Base-by-base conservation (phyloP, 2,329 filamentous ascomycete genomes). In the Claviceps pazoutovae region DNA sequence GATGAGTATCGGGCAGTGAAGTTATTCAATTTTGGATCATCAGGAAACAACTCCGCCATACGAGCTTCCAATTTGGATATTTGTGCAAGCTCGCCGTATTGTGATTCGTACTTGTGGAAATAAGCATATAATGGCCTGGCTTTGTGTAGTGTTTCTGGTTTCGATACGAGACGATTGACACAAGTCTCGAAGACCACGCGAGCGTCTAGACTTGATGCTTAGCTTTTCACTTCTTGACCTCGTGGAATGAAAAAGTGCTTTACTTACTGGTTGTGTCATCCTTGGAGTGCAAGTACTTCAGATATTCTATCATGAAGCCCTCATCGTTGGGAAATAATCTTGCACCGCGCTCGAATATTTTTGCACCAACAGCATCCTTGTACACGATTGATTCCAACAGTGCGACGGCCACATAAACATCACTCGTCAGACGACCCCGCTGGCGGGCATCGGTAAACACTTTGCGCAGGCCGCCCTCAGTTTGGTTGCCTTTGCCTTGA, bases 321-420 rank as follows among this genome's bases (percentile, higher is more conserved):
- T 95, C 90, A 61, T 97, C 91, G 48, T 94, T 88, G 0, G 91
- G 91, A 63, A 97, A 98, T 13, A 98, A 74, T 62, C 88, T 93
- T 56, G 91, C 83, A 19, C 93, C 93, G 46, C 91, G 85, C 64
- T 98, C 93, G 58, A 97, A 95, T 54, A 98, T 97, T 70, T 93
- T 96, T 44, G 86, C 87, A 1, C 90, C 91, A 0, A 93, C 88
- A 0, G 84, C 80, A 61, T 97, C 93, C 62, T 95, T 93, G 68
- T 98, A 98, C 58, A 94, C 94, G 59, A 95, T 84, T 64, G 93
- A 91, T 66, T 98, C 93, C 62, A 98, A 86, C 54, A 95, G 75
- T 16, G 94, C 93, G 58, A 88, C 88, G 1, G 89, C 89, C 51
- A 96, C 86, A 63, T 98, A 98, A 5, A 96, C 88, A 64, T 97